A percentile compares a stretch with the other conserved stretches of the same genome.
Evolutionary conservation across 192 early-diverging fungal species (phyloP).

Genomic region (Powellomyces hirtus): DNA sequence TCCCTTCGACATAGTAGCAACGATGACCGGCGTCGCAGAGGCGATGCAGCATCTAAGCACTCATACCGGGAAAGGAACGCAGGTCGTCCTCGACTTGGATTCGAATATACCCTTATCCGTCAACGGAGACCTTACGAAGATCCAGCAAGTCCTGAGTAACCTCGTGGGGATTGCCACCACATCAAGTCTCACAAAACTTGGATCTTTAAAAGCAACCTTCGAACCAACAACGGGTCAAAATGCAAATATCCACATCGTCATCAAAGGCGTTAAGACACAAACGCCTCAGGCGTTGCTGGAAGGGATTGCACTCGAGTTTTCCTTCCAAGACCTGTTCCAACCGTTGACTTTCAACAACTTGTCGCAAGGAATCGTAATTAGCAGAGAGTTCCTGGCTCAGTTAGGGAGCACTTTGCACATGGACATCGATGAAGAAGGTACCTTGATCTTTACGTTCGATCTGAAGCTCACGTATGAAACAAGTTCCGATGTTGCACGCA

Average conservation of each 20-base stretch:
- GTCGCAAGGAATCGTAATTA: constrained; percentile 18
- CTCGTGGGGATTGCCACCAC: constrained; percentile 11
- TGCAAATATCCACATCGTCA: constrained; percentile 1
- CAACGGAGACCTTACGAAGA: constrained; percentile 22
- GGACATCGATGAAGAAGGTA: neutral
- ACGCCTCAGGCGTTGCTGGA: neutral
- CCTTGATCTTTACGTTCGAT: neutral
- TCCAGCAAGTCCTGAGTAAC: constrained; percentile 21
- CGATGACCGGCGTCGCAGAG: constrained; percentile 10
- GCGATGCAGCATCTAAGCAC: constrained; percentile 7
- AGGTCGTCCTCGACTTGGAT: constrained; percentile 10
- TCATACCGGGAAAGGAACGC: constrained; percentile 1
- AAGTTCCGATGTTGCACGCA: neutral
- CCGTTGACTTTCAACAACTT: constrained; percentile 8
- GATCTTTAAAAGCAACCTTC: neutral
- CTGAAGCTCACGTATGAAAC: constrained; percentile 1
- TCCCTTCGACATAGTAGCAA: constrained; percentile 5
- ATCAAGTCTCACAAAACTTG: constrained; percentile 1
- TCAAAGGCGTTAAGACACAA: neutral
- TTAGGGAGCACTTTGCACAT: constrained; percentile 8
- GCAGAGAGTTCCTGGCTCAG: constrained; percentile 12
- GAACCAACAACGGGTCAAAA: neutral
- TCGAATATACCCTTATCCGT: constrained; percentile 2
- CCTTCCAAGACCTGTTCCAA: constrained; percentile 10
- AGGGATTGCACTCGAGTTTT: constrained; percentile 13